Base-by-base conservation (phyloP, 192 early-diverging fungal species). In the Powellomyces hirtus region DNA sequence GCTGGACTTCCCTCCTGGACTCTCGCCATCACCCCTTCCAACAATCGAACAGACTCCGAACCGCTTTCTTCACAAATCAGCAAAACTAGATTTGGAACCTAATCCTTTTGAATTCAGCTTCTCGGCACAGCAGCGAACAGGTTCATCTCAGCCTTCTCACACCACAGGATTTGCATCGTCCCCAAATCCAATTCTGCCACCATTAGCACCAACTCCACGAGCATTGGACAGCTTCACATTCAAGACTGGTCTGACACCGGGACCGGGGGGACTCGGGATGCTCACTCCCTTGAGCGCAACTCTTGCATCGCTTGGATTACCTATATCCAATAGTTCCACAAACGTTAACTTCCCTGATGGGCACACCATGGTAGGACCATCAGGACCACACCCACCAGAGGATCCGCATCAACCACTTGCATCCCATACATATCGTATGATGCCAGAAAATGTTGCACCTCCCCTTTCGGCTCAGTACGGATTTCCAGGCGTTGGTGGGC, bases 101-200 rank as follows among this genome's bases (percentile, higher is more conserved):
- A 95, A 95, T 81, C 92, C 90, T 38, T 95, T 95, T 66, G 93
- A 94, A 63, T 82, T 89, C 68, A 91, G 87, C 60, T 93, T 94
- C 59, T 86, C 80, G 14, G 79, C 77, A 14, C 65, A 78, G 30
- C 65, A 68, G 38, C 4, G 45, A 24, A 70, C 66, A n/a, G 34
- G 52, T 5, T 44, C 67, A 14, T 33, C 77, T 0, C 62, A 74
- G 14, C 59, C 58, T 26, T 46, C 29, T 16, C 35, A 53, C 58
- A 62, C 56, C 26, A 49, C 52, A 33, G 76, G 69, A 1, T 75
- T 66, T 64, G 31, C 74, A 20, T 69, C 75, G 30, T 78, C 59
- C 33, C 75, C 89, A n/a, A 84, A 79, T 42, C 77, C 79, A 8
- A 80, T 75, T 22, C 71, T 94, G 70, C 92, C 92, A 34, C 89